Evolutionary conservation across 2,329 filamentous ascomycete genomes (phyloP).

Genomic region (Cladophialophora exuberans): DNA sequence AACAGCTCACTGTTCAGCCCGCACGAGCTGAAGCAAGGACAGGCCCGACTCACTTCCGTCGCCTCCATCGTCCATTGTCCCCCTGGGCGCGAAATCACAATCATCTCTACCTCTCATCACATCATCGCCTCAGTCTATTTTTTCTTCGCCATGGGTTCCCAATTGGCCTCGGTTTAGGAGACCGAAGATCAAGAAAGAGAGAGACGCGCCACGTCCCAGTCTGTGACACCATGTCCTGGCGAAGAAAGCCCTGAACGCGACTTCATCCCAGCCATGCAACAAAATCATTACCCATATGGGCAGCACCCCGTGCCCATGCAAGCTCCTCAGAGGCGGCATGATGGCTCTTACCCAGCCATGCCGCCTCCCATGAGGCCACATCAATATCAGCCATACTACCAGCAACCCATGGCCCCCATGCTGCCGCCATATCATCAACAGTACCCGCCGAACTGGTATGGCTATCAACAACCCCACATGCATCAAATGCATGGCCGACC

Average conservation of each 20-base stretch:
- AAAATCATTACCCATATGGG: constrained; percentile 42
- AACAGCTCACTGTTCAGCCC: background rate
- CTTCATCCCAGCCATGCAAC: constrained; percentile 37
- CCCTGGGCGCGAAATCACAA: constrained; percentile 18
- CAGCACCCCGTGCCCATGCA: constrained; percentile 52
- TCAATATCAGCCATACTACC: constrained; percentile 61
- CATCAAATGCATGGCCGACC: constrained; percentile 46
- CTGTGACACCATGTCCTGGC: constrained; percentile 27
- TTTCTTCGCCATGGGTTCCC: constrained; percentile 13
- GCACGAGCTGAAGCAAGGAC: background rate
- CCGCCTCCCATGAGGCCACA: constrained; percentile 59
- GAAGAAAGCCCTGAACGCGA: constrained; percentile 28
- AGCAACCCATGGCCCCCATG: constrained; percentile 59
- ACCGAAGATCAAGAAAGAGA: constrained; percentile 7
- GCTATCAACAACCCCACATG: constrained; percentile 45
- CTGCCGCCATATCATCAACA: constrained; percentile 51
- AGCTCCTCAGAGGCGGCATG: constrained; percentile 51
- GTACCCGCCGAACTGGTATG: constrained; percentile 50
- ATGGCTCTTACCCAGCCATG: constrained; percentile 47
- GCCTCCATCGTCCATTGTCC: constrained; percentile 10
- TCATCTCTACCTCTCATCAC: background rate
- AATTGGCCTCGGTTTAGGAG: constrained; percentile 12
- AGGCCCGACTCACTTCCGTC: background rate
- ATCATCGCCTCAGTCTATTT: background rate
- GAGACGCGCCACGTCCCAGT: constrained; percentile 13